Percentiles rank a stretch among this genome's conserved stretches.
Conservation (phyloP, 257 asterid genomes). For the Nyctanthes arbortristis region DNA sequence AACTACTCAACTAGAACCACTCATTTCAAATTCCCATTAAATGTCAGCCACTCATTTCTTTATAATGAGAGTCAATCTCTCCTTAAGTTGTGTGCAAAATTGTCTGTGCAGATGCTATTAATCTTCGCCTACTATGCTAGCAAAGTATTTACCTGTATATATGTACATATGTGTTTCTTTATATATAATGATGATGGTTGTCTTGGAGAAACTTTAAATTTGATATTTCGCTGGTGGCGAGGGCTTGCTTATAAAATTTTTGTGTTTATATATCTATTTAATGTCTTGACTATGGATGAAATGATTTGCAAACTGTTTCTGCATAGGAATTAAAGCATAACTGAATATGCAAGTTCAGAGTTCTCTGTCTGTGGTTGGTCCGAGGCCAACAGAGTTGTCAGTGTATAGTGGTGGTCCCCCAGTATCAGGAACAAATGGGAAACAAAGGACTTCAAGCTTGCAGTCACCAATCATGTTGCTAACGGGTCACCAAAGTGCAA, state of each 20-base stretch:
- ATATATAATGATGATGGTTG: background rate
- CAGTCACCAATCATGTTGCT: slow-evolving; percentile 93
- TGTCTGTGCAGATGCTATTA: background rate
- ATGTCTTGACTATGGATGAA: too few relatives aligned
- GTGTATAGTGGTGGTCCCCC: slow-evolving; percentile 43
- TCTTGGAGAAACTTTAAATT: background rate
- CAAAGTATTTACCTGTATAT: background rate
- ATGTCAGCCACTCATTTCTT: background rate
- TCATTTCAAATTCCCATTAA: too few relatives aligned
- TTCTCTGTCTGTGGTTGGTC: slow-evolving; percentile 81
- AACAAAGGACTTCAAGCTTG: slow-evolving; percentile 75
- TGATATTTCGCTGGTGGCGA: background rate
- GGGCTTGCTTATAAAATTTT: background rate
- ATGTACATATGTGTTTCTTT: background rate
- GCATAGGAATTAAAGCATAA: slow-evolving; percentile 16
- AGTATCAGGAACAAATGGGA: slow-evolving; percentile 56
- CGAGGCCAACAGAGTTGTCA: slow-evolving; percentile 79
- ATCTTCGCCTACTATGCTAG: background rate
- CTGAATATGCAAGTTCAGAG: slow-evolving; percentile 77
- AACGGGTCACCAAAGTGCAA: slow-evolving; percentile 87
- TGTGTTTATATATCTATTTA: background rate
- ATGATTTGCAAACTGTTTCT: too few relatives aligned
- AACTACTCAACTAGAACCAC: too few relatives aligned
- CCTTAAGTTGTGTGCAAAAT: background rate
- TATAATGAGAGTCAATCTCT: background rate